Evolutionary conservation across 1,284 basidiomycete species (phyloP), one percentile per base, ranked within the genome.

Genomic region (Irpex sp.): DNA sequence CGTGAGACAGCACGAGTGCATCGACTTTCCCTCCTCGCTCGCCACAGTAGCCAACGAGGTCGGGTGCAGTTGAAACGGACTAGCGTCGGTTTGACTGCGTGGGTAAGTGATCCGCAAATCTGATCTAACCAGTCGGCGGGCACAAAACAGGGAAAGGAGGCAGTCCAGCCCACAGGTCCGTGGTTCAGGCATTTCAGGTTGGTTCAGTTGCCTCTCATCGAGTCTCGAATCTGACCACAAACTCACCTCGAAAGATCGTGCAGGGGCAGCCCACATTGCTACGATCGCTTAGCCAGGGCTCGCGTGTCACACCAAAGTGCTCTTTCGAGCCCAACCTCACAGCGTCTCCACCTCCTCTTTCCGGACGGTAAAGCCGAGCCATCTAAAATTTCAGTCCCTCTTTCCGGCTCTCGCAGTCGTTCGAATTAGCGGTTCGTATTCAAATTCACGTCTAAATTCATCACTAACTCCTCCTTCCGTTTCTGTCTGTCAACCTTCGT

Each of bases 261-360:
- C 49, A 51, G 49, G 49, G 49, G 17, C 17, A 17, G 49, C 19
- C 34, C 17, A 56, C 19, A 65, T 64, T 63, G 67, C 56, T 63
- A 65, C 51, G 54, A 36, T 56, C 54, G 34, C 54, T 36, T 56
- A 36, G 54, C 54, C 19, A 31, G 26, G 48, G 56, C 48, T 47
- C 62, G 13, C 26, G 37, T 31, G 31, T 68, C 49, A n/a, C 57
- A 67, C 68, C 62, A 69, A 70, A 66, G 72, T 71, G 64, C 63
- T 72, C 71, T 66, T 68, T 67, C 68, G 57, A 64, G 66, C 37
- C 63, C 65, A 59, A 62, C 67, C 48, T 64, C 64, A 63, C 57
- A 65, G 57, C 62, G 37, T 56, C 63, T 34, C 55, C 62, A 44
- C 15, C 11, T 65, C 65, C 65, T 62, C 69, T 26, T 52, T 52